Base-by-base conservation (phyloP, 129 eudicot genomes). In the Tagetes patula region DNA sequence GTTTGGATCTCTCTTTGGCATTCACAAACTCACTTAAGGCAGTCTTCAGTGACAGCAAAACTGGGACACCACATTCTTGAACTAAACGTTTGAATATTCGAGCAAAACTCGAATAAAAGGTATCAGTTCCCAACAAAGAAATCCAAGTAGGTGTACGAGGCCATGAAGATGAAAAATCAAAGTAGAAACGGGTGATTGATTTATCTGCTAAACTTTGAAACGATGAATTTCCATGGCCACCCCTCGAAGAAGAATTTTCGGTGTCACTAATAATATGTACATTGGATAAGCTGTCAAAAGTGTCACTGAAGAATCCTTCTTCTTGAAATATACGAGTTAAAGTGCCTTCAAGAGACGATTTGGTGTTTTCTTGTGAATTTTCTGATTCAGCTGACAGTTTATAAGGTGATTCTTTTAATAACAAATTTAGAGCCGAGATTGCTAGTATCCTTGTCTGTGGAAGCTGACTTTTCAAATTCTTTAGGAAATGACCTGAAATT, bases 111-210 rank as follows among this genome's bases (percentile, higher is more conserved):
- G 99, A 79, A 72, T 94, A 94, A 48, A 94, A 94, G 70, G 96
- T 90, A 77, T 94, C 97, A 64, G 75, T 86, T 78, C 97, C 99
- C 32, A 90, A 76, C 59, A 94, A 86, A 14, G 99, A 80, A 31
- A 94, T 94, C 99, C 99, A 94, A 74, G 88, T 90, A 55, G 99
- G 97, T 52, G 97, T 94, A 49, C 99, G 92, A 38, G 99, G 99
- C 99, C 99, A 94, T 62, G 96, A 83, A 73, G 99, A 81, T 70
- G 99, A 88, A 82, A 94, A 94, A 14, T 94, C 97, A 67, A 94
- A 94, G 81, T 88, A 94, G 88, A 94, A 94, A 56, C 87, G 96
- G 49, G 99, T 90, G 67, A 94, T 94, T 8, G 99, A 94, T 84
- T 94, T 94, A 76, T 94, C 99, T 14, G 97, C 99, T 75, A 94